Base-by-base conservation (phyloP, 768 basidiomycete genomes). In the Mrakia blollopis region DNA sequence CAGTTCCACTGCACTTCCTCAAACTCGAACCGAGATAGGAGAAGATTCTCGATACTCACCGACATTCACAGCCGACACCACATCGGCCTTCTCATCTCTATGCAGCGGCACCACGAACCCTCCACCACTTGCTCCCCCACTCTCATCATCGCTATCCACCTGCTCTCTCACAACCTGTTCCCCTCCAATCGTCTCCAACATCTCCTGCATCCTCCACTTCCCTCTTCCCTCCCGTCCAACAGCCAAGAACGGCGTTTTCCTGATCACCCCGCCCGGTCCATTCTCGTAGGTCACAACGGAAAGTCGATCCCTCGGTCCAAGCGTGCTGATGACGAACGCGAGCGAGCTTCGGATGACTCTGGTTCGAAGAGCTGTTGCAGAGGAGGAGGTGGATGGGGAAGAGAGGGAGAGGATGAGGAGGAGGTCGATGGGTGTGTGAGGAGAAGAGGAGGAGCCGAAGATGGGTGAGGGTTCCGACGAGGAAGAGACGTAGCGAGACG, bases 1-100 rank as follows among this genome's bases (percentile, higher is more conserved):
- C 30, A 52, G 47, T n/a, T 23, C 28, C 4, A 50, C 47, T 18
- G 44, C 23, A 3, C 21, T 9, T 63, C 41, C 18, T 28, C 50
- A 23, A 21, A 21, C 47, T 18, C 16, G 47, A 50, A 21, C 47
- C 9, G 47, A 47, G 11, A 50, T 52, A 75, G 54, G 39, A n/a
- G 21, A 14, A 57, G 28, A 9, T 16, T 13, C 39, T 13, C 7
- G 39, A 18, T 41, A 78, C 85, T 70, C 73, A 90, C 92, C 93
- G 81, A 96, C 91, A 83, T 99, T 99, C 76, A 98, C 93, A n/a
- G 95, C 97, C 16, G 95, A 96, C 32, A 98, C 94, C 25, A 99
- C 96, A 83, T 97, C 96, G 37, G 93, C 93, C 84, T 94, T 92
- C 84, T 98, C 95, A 25, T 98, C 95, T 82, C 91, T 91, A 77